Conservation (phyloP, 371 early-diverging fungal species). For the Mucor saturninus region DNA sequence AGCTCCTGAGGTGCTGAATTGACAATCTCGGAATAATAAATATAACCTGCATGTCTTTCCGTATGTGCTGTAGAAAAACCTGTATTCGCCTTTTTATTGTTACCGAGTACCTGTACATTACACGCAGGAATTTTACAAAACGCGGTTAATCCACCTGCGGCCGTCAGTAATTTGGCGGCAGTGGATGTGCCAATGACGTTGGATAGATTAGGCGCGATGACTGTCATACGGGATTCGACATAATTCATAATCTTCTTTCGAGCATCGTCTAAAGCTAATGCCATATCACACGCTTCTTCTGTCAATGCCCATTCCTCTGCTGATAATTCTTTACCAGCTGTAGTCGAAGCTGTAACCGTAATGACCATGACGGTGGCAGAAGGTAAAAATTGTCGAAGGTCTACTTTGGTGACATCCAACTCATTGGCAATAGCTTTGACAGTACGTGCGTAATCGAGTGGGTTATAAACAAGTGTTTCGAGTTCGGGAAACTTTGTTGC, state of each 20-base stretch:
- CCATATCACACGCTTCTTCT: conserved; percentile 85
- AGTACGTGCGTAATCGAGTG: conserved; percentile 88
- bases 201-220: conserved; percentile 95
- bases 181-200: conserved; percentile 85
- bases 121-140: conserved; percentile 92
- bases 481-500: conserved; percentile 89
- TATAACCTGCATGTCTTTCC: conserved; percentile 77
- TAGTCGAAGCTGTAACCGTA: conserved; percentile 91
- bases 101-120: conserved; percentile 76
- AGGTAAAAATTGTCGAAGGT: conserved; percentile 79
- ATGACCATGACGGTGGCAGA: conserved; percentile 90
- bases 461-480: conserved; percentile 84
- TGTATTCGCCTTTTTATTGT: conserved; percentile 65
- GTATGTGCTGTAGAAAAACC: conserved; percentile 81
- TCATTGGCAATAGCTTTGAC: conserved; percentile 87
- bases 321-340: conserved; percentile 70
- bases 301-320: conserved; percentile 67
- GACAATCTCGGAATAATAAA: conserved; percentile 80
- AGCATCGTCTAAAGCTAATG: conserved; percentile 73
- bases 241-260: conserved; percentile 82
- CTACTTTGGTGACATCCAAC: conserved; percentile 69
- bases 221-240: conserved; percentile 90
- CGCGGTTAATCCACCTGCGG: conserved; percentile 88
- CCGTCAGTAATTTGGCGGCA: conserved; percentile 91
- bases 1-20: conserved; percentile 74